Percentiles rank a stretch among this genome's conserved stretches.
These are phyloP conservation scores for Candida quercuum DNA, from an alignment of 805 yeast genomes.

Conservation along the genomic window DNA sequence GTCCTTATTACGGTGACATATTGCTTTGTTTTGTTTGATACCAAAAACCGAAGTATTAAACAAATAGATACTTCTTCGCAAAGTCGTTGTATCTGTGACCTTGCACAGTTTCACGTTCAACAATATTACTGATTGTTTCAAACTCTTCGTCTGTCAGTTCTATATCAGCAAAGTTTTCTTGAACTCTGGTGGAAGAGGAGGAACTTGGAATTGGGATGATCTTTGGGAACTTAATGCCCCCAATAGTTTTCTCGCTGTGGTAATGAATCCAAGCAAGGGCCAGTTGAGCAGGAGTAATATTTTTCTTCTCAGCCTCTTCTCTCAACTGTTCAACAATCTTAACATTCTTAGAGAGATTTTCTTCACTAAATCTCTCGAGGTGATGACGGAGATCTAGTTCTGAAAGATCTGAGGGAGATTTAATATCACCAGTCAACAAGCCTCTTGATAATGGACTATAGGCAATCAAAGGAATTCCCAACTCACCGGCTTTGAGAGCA, in stretches of 20 bases:
- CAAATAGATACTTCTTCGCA: slow-evolving; percentile 2
- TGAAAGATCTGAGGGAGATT: slow-evolving; percentile 40
- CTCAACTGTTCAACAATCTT: slow-evolving; percentile 46
- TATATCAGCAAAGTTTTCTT: slow-evolving; percentile 49
- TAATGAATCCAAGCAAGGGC: slow-evolving; percentile 64
- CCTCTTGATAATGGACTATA: slow-evolving; percentile 87
- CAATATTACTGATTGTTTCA: slow-evolving; percentile 41
- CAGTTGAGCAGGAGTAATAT: slow-evolving; percentile 56
- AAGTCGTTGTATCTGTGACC: slow-evolving; percentile 53
- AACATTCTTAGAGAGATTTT: slow-evolving; percentile 50
- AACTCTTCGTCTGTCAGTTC: slow-evolving; percentile 54
- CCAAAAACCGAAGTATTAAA: neutral
- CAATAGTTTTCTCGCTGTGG: slow-evolving; percentile 23
- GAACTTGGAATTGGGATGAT: slow-evolving; percentile 82
- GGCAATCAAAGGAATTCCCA: slow-evolving; percentile 62
- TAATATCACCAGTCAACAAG: slow-evolving; percentile 59
- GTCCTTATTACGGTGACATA: too few relatives aligned
- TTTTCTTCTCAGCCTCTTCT: slow-evolving; percentile 39
- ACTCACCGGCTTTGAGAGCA: slow-evolving; percentile 50
- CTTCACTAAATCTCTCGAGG: slow-evolving; percentile 56
- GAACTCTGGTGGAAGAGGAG: slow-evolving; percentile 51
- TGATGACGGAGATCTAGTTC: slow-evolving; percentile 47
- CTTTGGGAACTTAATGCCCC: slow-evolving; percentile 36
- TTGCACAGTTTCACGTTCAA: slow-evolving; percentile 36
- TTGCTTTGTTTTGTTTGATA: too few relatives aligned